Evolutionary conservation across 805 yeast species (phyloP).

Genomic region (Wickerhamiella sergipiensis): DNA sequence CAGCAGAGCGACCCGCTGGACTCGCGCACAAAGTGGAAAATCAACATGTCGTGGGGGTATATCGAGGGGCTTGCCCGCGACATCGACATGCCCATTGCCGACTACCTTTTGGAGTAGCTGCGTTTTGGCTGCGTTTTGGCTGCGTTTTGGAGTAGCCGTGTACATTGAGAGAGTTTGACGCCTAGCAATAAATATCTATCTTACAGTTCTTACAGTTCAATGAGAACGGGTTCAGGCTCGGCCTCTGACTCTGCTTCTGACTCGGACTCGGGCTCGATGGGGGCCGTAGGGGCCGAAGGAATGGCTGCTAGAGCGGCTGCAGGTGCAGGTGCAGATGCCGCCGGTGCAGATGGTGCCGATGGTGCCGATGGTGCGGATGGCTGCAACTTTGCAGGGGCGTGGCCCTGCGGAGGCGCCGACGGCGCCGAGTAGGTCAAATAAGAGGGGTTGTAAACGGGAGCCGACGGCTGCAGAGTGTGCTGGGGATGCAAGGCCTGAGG

Average conservation of each 20-base stretch:
- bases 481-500: not conserved
- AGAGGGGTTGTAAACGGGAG: constrained; percentile 1
- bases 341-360: not conserved
- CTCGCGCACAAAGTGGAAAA: constrained; percentile 63
- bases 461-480: constrained; percentile 18
- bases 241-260: constrained; percentile 1
- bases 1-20: constrained; percentile 41
- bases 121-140: too few relatives aligned
- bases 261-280: constrained; percentile 10
- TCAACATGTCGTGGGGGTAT: constrained; percentile 57
- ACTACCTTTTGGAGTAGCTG: constrained; percentile 35
- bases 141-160: too few relatives aligned
- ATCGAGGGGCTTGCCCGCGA: constrained; percentile 48
- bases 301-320: not conserved
- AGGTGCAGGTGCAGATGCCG: too few relatives aligned
- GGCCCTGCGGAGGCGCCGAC: not conserved
- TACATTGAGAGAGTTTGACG: not conserved
- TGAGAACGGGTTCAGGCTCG: constrained; percentile 8
- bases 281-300: constrained; percentile 1
- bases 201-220: constrained; percentile 16
- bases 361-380: too few relatives aligned
- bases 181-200: not conserved
- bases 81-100: constrained; percentile 50
- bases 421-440: not conserved
- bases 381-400: too few relatives aligned